Percentiles rank a stretch among this genome's conserved stretches.
phyloP scores from a whole-genome alignment of 305 asterid genomes.

The Salvia sclarea region DNA sequence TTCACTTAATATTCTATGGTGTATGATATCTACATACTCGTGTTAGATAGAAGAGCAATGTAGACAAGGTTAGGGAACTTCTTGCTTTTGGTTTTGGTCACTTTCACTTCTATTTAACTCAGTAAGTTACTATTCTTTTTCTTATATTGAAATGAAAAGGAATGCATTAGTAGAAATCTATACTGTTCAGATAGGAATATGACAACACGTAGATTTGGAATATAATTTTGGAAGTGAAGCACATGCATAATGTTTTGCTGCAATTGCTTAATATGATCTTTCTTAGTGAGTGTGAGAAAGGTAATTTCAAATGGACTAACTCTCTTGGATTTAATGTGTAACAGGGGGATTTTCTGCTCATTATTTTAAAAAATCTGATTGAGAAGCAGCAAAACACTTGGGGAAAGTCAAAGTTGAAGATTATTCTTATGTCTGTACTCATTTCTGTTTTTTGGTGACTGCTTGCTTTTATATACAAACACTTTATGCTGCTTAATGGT shows the following conservation, averaged over 20 bases:
- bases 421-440: constrained; percentile 79
- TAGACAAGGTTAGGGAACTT: neutral
- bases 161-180: neutral
- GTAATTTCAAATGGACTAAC: constrained; percentile 27
- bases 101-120: constrained; percentile 17
- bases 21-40: neutral
- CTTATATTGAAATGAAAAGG: constrained; percentile 6
- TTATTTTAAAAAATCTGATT: constrained; percentile 78
- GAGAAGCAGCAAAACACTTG: constrained; percentile 76
- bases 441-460: constrained; percentile 22
- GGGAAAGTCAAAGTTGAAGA: constrained; percentile 66
- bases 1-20: constrained; percentile 3
- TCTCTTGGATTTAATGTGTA: constrained; percentile 41
- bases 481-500: constrained; percentile 30
- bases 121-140: neutral
- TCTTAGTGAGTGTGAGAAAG: constrained; percentile 26
- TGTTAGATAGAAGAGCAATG: constrained; percentile 8
- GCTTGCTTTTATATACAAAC: constrained; percentile 13
- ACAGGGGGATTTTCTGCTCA: constrained; percentile 99
- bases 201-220: neutral
- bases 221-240: constrained; percentile 19
- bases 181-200: constrained; percentile 18
- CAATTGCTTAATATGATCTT: constrained; percentile 22
- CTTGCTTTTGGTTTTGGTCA: neutral
- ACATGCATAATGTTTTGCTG: neutral